These are phyloP conservation scores for Daldinia decipiens DNA, from an alignment of 495 filamentous ascomycete genomes.

Conservation along the genomic window DNA sequence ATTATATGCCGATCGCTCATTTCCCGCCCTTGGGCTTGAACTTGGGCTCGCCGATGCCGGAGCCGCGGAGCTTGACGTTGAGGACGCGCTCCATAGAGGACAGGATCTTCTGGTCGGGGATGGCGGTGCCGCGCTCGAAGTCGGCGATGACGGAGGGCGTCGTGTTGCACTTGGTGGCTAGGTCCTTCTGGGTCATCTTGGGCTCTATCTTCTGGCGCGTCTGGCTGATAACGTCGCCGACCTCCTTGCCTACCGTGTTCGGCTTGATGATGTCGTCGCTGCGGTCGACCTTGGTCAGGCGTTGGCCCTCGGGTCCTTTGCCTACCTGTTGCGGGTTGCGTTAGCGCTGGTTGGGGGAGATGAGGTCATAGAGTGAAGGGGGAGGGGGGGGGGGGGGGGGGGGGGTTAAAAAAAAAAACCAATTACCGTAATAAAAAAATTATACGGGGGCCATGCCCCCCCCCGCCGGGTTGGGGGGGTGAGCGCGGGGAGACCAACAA, in stretches of 20 bases:
- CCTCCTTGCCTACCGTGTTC: conserved; percentile 82
- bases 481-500: too few species aligned
- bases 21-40: conserved; percentile 72
- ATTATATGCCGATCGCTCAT: background rate
- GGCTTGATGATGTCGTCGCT: conserved; percentile 97
- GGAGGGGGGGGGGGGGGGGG: too few species aligned
- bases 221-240: conserved; percentile 83
- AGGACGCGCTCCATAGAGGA: conserved; percentile 82
- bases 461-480: too few species aligned
- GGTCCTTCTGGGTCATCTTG: conserved; percentile 97
- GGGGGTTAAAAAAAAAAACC: too few species aligned
- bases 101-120: conserved; percentile 87
- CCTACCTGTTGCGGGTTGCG: conserved; percentile 40
- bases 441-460: too few species aligned
- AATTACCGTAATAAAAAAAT: too few species aligned
- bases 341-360: conserved; percentile 5
- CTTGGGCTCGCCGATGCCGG: conserved; percentile 78
- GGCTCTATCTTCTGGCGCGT: conserved; percentile 75
- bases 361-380: conserved; percentile 7
- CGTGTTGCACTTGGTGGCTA: conserved; percentile 93
- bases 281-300: conserved; percentile 97
- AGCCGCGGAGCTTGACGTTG: conserved; percentile 83
- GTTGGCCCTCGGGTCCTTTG: conserved; percentile 79
- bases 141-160: conserved; percentile 81
- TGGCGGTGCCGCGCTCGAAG: conserved; percentile 83